phyloP scores from a whole-genome alignment of 2,329 filamentous ascomycete species.

The Samsoniella hepiali region DNA sequence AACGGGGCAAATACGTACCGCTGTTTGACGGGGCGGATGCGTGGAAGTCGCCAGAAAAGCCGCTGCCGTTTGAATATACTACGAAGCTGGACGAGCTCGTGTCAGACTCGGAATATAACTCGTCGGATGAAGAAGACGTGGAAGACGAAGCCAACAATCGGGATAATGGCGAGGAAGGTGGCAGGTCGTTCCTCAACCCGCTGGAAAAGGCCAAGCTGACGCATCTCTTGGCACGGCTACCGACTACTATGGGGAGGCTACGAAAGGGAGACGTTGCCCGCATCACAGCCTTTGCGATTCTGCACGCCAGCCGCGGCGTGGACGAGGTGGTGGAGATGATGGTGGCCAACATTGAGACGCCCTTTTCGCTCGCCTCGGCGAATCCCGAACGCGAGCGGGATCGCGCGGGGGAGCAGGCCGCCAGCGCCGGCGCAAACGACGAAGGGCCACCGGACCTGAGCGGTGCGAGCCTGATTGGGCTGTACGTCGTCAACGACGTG shows the following conservation, averaged over 20 bases:
- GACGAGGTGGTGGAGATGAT: constrained; percentile 92
- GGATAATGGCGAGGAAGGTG: constrained; percentile 42
- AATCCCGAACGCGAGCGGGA: constrained; percentile 54
- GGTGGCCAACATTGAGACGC: constrained; percentile 74
- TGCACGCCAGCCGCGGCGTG: constrained; percentile 77
- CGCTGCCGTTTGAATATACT: constrained; percentile 76
- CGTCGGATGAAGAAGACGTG: constrained; percentile 75
- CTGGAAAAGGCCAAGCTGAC: constrained; percentile 80
- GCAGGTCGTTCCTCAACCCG: constrained; percentile 71
- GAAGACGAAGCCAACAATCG: constrained; percentile 52
- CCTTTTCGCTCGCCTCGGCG: constrained; percentile 69
- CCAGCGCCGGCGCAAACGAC: constrained; percentile 42
- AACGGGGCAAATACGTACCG: constrained; percentile 53
- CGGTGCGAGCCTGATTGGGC: constrained; percentile 69
- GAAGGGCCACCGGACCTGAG: constrained; percentile 59
- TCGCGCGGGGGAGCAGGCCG: constrained; percentile 36
- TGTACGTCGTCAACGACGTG: constrained; percentile 77
- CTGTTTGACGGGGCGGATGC: constrained; percentile 74
- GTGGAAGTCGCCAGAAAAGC: constrained; percentile 73
- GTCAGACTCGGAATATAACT: constrained; percentile 81
- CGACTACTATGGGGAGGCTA: constrained; percentile 69
- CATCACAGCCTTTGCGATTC: constrained; percentile 83
- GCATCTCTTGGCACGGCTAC: constrained; percentile 78
- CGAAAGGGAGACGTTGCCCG: constrained; percentile 83
- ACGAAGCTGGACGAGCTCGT: constrained; percentile 75